Percentiles rank a stretch among this genome's conserved stretches.
These are phyloP conservation scores for Elsinoe arachidis DNA, from an alignment of 2,329 filamentous ascomycete species.

Conservation along the genomic window DNA sequence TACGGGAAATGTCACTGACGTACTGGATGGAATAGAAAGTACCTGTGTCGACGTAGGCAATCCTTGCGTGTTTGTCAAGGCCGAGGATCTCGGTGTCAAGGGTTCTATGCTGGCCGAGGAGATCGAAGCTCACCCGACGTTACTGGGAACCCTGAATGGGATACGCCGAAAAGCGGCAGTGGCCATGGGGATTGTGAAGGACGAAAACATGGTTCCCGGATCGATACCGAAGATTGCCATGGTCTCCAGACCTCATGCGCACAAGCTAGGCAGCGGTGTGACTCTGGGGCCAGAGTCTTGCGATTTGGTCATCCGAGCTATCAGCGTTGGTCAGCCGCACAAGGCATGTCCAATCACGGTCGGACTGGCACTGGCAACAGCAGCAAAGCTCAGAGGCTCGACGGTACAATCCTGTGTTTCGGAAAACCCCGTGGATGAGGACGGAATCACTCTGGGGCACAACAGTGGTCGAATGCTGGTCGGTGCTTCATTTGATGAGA, in stretches of 20 bases:
- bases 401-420: constrained; percentile 28
- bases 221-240: constrained; percentile 58
- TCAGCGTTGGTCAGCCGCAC: constrained; percentile 33
- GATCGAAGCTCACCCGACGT: constrained; percentile 42
- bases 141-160: constrained; percentile 46
- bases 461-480: constrained; percentile 31
- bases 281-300: constrained; percentile 18
- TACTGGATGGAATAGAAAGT: constrained; percentile 37
- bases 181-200: constrained; percentile 51
- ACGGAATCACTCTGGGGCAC: constrained; percentile 32
- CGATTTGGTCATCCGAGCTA: constrained; percentile 29
- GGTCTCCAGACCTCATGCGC: constrained; percentile 36
- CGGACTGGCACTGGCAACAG: constrained; percentile 32
- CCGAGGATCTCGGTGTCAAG: constrained; percentile 43
- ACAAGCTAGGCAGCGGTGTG: constrained; percentile 27
- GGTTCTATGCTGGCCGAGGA: constrained; percentile 46
- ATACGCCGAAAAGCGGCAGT: constrained; percentile 51
- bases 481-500: constrained; percentile 25
- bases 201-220: constrained; percentile 38
- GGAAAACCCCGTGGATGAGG: constrained; percentile 22
- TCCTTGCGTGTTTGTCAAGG: constrained; percentile 54
- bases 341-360: constrained; percentile 32
- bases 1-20: constrained; percentile 49
- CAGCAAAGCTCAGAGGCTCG: constrained; percentile 29
- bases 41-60: constrained; percentile 58